Evolutionary conservation across 164 flowering plant genomes (phyloP).

Genomic region (Hamamelis virginiana): DNA sequence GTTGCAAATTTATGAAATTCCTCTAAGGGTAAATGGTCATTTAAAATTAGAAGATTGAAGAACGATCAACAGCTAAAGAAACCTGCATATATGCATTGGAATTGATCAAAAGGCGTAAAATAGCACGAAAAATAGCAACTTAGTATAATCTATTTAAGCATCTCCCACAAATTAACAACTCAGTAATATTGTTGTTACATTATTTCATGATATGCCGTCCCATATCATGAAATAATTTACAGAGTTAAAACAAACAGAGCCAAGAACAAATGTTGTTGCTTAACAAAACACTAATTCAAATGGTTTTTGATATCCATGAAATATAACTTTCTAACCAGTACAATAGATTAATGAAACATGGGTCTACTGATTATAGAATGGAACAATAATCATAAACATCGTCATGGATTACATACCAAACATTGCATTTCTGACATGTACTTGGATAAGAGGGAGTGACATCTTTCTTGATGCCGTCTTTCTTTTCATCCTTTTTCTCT

Average conservation of each 20-base stretch:
- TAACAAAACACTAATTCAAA: background rate
- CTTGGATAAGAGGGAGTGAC: constrained; percentile 22
- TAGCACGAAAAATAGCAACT: no score
- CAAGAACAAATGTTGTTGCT: background rate
- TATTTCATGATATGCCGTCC: no score
- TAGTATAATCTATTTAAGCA: no score
- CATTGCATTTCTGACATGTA: constrained; percentile 51
- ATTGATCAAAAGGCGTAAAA: background rate
- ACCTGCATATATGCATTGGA: background rate
- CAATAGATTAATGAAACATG: background rate
- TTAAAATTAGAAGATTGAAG: no score
- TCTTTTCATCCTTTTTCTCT: constrained; percentile 49
- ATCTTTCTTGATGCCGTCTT: constrained; percentile 36
- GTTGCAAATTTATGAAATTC: no score
- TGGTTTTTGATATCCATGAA: background rate
- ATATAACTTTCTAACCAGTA: no score
- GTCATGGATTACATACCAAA: constrained; percentile 45
- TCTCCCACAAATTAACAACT: no score
- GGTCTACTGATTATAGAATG: constrained; percentile 29
- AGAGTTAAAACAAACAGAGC: no score
- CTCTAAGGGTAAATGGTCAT: no score
- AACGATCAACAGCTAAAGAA: background rate
- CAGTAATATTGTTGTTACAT: no score
- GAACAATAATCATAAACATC: constrained; percentile 35
- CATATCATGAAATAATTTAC: no score